Conservation (phyloP, 163 green algal genomes). For the Dunaliella salina region DNA sequence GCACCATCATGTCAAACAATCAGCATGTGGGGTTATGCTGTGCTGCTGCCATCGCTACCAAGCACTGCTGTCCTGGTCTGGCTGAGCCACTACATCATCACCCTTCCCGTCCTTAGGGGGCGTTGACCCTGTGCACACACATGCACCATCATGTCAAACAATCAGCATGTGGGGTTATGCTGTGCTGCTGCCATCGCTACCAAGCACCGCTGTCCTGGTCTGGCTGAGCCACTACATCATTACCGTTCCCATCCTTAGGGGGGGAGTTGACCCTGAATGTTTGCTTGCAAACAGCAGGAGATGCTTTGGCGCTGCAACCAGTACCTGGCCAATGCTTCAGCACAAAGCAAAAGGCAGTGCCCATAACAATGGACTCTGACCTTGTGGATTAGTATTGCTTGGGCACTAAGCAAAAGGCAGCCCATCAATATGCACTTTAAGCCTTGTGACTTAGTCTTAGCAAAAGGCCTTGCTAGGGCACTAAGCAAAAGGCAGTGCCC, state of each 20-base stretch:
- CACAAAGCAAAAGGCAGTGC: no score
- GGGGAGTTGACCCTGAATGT: neutral
- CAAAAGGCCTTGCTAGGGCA: no score
- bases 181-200: slow-evolving; percentile 33
- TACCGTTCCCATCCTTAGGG: neutral
- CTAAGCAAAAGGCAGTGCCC: no score
- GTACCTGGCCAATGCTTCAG: no score
- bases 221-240: slow-evolving; percentile 2
- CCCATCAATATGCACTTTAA: no score
- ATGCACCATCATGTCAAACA: neutral
- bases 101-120: slow-evolving; percentile 6
- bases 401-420: no score
- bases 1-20: neutral
- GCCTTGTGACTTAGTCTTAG: no score
- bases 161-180: slow-evolving; percentile 9
- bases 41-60: slow-evolving; percentile 38
- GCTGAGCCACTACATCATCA: slow-evolving; percentile 2
- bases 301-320: no score
- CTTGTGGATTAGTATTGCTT: no score
- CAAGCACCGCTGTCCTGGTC: slow-evolving; percentile 19
- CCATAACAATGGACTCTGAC: no score
- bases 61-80: slow-evolving; percentile 10
- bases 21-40: slow-evolving; percentile 12
- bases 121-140: neutral
- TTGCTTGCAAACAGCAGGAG: no score